A percentile compares a stretch with the other conserved stretches of the same genome.
Evolutionary conservation across 192 early-diverging fungal species (phyloP).

Genomic region (Rhizophagus clarus): DNA sequence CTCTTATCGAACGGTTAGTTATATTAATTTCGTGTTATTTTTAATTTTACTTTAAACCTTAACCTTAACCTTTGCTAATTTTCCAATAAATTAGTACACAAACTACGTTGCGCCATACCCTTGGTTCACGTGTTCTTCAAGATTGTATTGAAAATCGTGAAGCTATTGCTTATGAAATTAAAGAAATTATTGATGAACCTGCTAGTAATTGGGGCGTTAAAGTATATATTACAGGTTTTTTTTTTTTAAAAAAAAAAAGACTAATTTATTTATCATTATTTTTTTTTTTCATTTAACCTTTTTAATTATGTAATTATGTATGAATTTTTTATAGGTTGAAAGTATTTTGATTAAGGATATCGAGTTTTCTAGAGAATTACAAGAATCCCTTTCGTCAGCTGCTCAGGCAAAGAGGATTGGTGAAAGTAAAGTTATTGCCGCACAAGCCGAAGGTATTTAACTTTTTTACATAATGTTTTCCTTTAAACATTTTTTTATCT

Average conservation of each 20-base stretch:
- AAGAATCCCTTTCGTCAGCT: constrained; percentile 82
- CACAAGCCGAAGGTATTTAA: constrained; percentile 64
- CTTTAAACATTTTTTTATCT: no score
- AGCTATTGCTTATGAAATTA: constrained; percentile 82
- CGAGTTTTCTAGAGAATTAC: constrained; percentile 71
- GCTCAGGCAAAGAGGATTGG: constrained; percentile 90
- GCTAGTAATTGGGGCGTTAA: constrained; percentile 81
- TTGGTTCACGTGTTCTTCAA: constrained; percentile 83
- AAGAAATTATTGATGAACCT: constrained; percentile 77
- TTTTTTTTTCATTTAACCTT: neutral
- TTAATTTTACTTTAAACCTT: neutral
- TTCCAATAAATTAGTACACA: constrained; percentile 57
- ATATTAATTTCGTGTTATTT: neutral
- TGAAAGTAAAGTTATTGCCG: constrained; percentile 89
- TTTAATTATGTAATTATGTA: no score
- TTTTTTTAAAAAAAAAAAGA: neutral
- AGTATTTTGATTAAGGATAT: constrained; percentile 90
- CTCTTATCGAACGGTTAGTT: constrained; percentile 74
- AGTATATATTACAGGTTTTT: constrained; percentile 39
- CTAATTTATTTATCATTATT: no score
- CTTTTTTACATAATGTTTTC: neutral
- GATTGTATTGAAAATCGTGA: constrained; percentile 90
- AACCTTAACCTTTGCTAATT: neutral
- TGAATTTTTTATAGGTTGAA: constrained; percentile 46
- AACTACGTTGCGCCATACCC: constrained; percentile 84